Evolutionary conservation across 345 rosid genomes (phyloP), one percentile per base, ranked within the genome.

Genomic region (Nephelium lappaceum): DNA sequence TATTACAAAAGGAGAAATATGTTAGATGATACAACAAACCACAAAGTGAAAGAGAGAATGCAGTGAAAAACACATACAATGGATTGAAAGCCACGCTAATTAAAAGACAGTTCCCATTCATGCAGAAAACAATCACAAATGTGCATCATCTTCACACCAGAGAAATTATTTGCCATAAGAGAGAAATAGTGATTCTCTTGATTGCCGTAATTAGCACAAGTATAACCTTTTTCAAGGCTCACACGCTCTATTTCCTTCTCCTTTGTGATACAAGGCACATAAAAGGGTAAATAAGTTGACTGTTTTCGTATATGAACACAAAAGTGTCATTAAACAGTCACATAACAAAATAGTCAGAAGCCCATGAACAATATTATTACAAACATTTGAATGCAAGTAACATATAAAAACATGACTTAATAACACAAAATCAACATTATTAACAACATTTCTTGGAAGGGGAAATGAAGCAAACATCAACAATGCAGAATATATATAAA

Each of bases 1-100:
- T 92, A 42, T 2, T 79, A 23, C 63, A 63, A 66, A 61, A 82
- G 12, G 8, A 63, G 66, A 67, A 73, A 84, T 47, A 19, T 42
- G 51, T 78, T 71, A 78, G 75, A 53, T 58, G 78, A 71, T 41
- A 61, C 43, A 79, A 69, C 25, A 71, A 72, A 42, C 79, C 39
- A 77, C 53, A 39, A 23, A 31, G 11, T 7, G 3, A 42, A 43
- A 36, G 19, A 43, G 21, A 27, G 0, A 36, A 43, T 31, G 58
- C 57, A 39, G 21, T 38, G 24, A 36, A n/a, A 76, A 69, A 53
- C 60, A 24, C 25, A 47, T 8, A 14, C 27, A 8, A 45, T 15
- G 5, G 27, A 11, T 27, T 45, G 25, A 45, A 16, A 63, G 62
- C 19, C 58, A 43, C 4, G 41, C 23, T 45, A 16, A 39, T 18